Evolutionary conservation across 163 green algal genomes (phyloP).

Genomic region (Prototheca cutis): DNA sequence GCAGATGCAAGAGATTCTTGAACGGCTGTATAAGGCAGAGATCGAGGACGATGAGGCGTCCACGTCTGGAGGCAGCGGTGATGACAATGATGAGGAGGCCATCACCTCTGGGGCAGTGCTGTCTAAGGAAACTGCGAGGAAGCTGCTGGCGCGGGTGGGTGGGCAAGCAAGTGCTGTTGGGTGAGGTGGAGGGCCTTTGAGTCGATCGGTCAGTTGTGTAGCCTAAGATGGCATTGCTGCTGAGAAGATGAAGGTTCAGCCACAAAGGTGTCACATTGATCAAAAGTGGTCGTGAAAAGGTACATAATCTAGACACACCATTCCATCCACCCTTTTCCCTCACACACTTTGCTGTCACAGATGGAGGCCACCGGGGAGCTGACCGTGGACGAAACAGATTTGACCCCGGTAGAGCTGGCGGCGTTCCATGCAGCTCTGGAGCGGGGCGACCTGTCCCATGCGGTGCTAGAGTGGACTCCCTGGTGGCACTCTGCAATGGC

Average conservation of each 20-base stretch:
- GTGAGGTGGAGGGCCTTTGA: no score
- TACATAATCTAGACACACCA: not conserved
- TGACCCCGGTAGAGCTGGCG: conserved; percentile 30
- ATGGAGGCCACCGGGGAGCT: not conserved
- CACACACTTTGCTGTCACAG: not conserved
- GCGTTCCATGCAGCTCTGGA: conserved; percentile 24
- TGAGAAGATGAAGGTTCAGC: not conserved
- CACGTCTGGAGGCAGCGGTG: not conserved
- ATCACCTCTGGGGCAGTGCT: conserved; percentile 6
- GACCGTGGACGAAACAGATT: conserved; percentile 19
- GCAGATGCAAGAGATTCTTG: conserved; percentile 53
- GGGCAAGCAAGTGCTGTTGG: not conserved
- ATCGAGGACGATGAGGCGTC: conserved; percentile 4
- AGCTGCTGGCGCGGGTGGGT: conserved; percentile 10
- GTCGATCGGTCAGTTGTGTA: no score
- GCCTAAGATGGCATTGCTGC: not conserved
- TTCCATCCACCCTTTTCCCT: not conserved
- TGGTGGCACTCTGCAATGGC: conserved; percentile 40
- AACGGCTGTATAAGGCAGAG: conserved; percentile 38
- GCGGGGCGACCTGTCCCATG: conserved; percentile 16
- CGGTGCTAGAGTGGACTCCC: conserved; percentile 37
- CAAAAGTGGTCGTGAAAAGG: not conserved
- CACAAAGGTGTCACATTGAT: no score
- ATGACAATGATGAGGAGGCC: conserved; percentile 5
- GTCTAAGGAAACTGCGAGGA: conserved; percentile 20